Evolutionary conservation across 352 stramenopile species (phyloP).

Genomic region (Paralagenidium karlingii): DNA sequence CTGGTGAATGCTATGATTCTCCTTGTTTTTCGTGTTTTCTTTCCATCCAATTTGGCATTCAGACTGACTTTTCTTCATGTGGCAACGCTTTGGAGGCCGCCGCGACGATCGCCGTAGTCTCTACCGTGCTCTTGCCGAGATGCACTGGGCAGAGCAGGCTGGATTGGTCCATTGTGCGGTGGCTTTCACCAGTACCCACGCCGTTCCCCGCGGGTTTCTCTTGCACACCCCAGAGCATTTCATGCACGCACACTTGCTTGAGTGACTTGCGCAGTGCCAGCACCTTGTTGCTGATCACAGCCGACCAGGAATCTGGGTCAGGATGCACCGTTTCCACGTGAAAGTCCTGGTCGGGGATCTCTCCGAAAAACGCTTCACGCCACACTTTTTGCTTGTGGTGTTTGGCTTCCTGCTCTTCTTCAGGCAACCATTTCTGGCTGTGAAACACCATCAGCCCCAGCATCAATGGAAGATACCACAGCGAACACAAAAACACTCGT

Average conservation of each 20-base stretch:
- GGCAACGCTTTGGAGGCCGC: no score
- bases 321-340: slow-evolving; percentile 18
- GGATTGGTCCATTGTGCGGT: slow-evolving; percentile 53
- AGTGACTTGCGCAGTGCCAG: slow-evolving; percentile 47
- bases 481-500: slow-evolving; percentile 94
- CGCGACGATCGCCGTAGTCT: slow-evolving; percentile 62
- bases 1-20: no score
- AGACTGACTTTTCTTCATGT: no score
- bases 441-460: slow-evolving; percentile 97
- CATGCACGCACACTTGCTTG: slow-evolving; percentile 74
- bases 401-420: slow-evolving; percentile 51
- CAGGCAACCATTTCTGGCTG: slow-evolving; percentile 82
- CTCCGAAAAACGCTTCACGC: slow-evolving; percentile 60
- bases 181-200: slow-evolving; percentile 13
- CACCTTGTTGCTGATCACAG: slow-evolving; percentile 49
- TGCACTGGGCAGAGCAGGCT: slow-evolving; percentile 74
- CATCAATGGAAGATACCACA: slow-evolving; percentile 97
- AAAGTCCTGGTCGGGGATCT: slow-evolving; percentile 59
- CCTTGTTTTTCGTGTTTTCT: no score
- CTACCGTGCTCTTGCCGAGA: slow-evolving; percentile 43
- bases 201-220: not conserved
- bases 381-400: slow-evolving; percentile 31
- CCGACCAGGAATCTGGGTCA: slow-evolving; percentile 43
- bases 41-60: no score
- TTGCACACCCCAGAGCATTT: slow-evolving; percentile 73